Percentiles rank a stretch among this genome's conserved stretches.
Conservation (phyloP, 345 rosid genomes). For the Euphorbia peplus region DNA sequence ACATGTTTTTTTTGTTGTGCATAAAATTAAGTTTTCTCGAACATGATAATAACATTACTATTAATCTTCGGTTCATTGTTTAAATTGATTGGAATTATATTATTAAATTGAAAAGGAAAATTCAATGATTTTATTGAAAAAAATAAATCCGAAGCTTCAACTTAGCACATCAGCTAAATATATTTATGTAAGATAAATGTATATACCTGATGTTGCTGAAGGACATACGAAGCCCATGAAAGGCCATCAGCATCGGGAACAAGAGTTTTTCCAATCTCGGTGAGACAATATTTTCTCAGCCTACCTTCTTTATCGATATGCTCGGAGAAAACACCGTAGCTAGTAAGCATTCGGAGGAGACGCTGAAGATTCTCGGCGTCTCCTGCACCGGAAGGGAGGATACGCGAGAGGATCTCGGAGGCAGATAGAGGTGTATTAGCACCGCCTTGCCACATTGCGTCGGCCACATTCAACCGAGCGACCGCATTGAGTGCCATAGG, state of each 20-base stretch:
- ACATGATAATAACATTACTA: too few species aligned
- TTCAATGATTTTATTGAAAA: too few species aligned
- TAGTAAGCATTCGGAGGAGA: slow-evolving; percentile 77
- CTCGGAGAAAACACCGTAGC: slow-evolving; percentile 72
- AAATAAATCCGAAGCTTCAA: too few species aligned
- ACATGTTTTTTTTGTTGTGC: too few species aligned
- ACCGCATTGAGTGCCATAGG: slow-evolving; percentile 87
- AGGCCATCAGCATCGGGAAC: slow-evolving; percentile 67
- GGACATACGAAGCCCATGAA: slow-evolving; percentile 73
- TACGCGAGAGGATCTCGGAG: slow-evolving; percentile 58
- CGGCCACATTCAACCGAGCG: slow-evolving; percentile 66
- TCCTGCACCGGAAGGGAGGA: slow-evolving; percentile 24
- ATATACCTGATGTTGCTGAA: slow-evolving; percentile 96
- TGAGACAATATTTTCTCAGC: slow-evolving; percentile 62
- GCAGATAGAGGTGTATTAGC: slow-evolving; percentile 72
- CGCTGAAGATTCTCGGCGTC: slow-evolving; percentile 82
- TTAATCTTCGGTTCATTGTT: too few species aligned
- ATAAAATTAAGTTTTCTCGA: too few species aligned
- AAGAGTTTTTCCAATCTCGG: slow-evolving; percentile 73
- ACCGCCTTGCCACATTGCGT: slow-evolving; percentile 81
- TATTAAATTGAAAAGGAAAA: too few species aligned
- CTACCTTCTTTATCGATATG: slow-evolving; percentile 33
- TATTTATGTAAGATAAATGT: neutral
- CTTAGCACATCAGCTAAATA: too few species aligned
- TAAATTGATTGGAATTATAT: too few species aligned